Evolutionary conservation across 768 basidiomycete species (phyloP).

Genomic region (Lentinus tigrinus): DNA sequence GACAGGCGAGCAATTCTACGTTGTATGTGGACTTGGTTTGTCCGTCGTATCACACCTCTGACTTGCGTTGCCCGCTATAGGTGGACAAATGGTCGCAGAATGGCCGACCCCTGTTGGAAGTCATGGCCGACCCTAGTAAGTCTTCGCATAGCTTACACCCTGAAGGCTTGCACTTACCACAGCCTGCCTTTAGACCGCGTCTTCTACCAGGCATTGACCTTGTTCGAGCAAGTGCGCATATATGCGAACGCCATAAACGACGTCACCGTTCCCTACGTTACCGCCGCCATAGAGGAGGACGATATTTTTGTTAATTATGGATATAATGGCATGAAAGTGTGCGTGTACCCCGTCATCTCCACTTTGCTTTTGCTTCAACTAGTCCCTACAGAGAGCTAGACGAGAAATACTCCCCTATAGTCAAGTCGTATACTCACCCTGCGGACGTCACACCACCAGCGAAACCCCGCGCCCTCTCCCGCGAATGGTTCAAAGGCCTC

Average conservation of each 20-base stretch:
- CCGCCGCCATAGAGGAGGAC: constrained; percentile 65
- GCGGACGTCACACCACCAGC: constrained; percentile 29
- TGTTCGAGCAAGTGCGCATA: constrained; percentile 68
- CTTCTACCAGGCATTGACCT: constrained; percentile 70
- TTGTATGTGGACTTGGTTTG: not conserved
- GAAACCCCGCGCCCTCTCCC: constrained; percentile 40
- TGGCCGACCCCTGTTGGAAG: constrained; percentile 66
- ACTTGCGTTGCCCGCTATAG: constrained; percentile 12
- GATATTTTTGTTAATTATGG: constrained; percentile 64
- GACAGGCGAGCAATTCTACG: constrained; percentile 64
- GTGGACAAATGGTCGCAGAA: constrained; percentile 68
- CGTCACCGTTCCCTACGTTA: constrained; percentile 78
- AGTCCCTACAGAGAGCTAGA: constrained; percentile 46
- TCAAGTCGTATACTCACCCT: constrained; percentile 52
- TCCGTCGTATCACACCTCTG: not conserved
- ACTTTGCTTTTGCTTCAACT: not conserved
- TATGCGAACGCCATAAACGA: constrained; percentile 85
- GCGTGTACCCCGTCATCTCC: constrained; percentile 1
- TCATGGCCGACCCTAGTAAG: constrained; percentile 77
- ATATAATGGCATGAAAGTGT: constrained; percentile 64
- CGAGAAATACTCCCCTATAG: constrained; percentile 54
- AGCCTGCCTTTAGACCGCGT: constrained; percentile 52
- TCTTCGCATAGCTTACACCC: not conserved
- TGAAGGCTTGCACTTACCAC: not conserved
- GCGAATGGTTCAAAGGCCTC: constrained; percentile 44